These are phyloP conservation scores for Candida argentea DNA, from an alignment of 805 yeast genomes.

Conservation along the genomic window DNA sequence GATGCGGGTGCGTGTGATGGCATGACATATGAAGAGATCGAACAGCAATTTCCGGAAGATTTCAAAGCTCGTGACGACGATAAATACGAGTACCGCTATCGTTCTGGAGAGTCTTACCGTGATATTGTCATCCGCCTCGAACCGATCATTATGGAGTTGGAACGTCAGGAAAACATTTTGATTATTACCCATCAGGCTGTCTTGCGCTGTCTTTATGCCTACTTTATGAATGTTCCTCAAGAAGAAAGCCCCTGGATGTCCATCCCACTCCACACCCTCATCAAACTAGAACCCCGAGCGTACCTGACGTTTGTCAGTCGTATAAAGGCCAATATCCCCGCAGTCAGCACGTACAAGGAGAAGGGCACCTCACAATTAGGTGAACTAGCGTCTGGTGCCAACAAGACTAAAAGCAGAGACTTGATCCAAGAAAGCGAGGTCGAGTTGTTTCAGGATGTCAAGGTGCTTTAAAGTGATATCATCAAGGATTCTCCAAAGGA, in stretches of 20 bases:
- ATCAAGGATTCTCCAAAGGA: neutral
- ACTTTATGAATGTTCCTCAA: conserved; percentile 97
- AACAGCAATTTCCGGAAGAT: conserved; percentile 78
- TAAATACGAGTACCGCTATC: conserved; percentile 89
- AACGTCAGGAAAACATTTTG: conserved; percentile 90
- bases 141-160: conserved; percentile 97
- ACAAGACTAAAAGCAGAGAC: conserved; percentile 37
- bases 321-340: conserved; percentile 94
- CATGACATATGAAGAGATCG: conserved; percentile 86
- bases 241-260: conserved; percentile 99
- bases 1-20: conserved; percentile 99
- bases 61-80: conserved; percentile 93
- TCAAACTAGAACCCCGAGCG: conserved; percentile 91
- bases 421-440: conserved; percentile 31
- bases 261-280: conserved; percentile 91
- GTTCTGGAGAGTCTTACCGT: conserved; percentile 95
- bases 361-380: conserved; percentile 74
- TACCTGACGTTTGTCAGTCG: conserved; percentile 81
- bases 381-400: conserved; percentile 30
- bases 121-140: conserved; percentile 92
- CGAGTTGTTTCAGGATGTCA: conserved; percentile 1
- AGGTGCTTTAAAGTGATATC: neutral
- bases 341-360: conserved; percentile 93
- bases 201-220: conserved; percentile 90
- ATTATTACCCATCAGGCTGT: conserved; percentile 98